These are phyloP conservation scores for Acacia concinna DNA, from an alignment of 331 rosid genomes.

Conservation along the genomic window DNA sequence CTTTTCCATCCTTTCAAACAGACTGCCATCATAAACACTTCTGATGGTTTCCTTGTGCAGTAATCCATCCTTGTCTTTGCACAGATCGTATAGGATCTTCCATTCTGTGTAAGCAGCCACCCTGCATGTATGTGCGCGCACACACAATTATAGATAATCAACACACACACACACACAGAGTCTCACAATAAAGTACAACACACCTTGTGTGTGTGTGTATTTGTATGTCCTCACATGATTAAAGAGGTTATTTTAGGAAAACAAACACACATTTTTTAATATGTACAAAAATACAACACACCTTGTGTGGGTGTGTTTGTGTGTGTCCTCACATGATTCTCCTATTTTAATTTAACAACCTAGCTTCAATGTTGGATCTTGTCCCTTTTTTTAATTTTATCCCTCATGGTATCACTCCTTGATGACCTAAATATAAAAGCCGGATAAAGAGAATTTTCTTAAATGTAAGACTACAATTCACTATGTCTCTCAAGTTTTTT, in stretches of 20 bases:
- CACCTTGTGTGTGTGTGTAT: not conserved
- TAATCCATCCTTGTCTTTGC: constrained; percentile 80
- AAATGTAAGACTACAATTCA: no score
- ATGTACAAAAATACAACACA: not conserved
- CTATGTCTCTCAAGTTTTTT: not conserved
- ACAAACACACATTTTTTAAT: no score
- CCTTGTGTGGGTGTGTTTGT: not conserved
- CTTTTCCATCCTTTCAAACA: constrained; percentile 73
- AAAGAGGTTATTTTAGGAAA: no score
- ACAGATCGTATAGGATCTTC: constrained; percentile 63
- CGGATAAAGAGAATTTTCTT: no score
- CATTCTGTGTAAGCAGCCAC: constrained; percentile 67
- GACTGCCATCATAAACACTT: constrained; percentile 78
- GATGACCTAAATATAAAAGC: not conserved
- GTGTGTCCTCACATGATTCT: not conserved
- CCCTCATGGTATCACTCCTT: not conserved
- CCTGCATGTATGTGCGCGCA: constrained; percentile 33
- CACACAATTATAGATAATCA: not conserved
- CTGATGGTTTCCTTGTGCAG: constrained; percentile 54
- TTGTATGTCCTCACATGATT: not conserved
- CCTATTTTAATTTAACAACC: no score
- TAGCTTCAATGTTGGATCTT: not conserved
- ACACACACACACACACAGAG: not conserved
- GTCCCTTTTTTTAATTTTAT: not conserved
- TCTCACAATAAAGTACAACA: not conserved